Percentiles rank a stretch among this genome's conserved stretches.
Evolutionary conservation across 257 asterid species (phyloP).

Genomic region (Verbena officinalis): DNA sequence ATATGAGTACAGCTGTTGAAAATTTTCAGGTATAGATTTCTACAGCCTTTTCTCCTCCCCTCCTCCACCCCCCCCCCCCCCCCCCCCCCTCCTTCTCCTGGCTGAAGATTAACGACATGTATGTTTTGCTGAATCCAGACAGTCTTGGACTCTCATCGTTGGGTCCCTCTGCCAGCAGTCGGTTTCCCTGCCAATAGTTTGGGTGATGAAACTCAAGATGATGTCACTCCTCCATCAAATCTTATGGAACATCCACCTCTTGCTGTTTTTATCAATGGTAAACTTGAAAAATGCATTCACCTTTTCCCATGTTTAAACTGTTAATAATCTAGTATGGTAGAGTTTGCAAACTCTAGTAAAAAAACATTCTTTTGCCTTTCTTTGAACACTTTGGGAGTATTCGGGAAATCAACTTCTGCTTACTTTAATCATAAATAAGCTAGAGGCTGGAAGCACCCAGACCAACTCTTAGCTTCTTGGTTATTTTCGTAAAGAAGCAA

Average conservation of each 20-base stretch:
- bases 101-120: slow-evolving; percentile 32
- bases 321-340: too few species aligned
- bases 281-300: slow-evolving; percentile 18
- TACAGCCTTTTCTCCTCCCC: background rate
- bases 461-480: too few species aligned
- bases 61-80: too few species aligned
- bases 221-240: slow-evolving; percentile 80
- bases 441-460: too few species aligned
- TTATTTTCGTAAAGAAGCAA: too few species aligned
- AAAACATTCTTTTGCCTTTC: too few species aligned
- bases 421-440: too few species aligned
- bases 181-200: slow-evolving; percentile 82
- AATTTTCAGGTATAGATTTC: slow-evolving; percentile 79
- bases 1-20: slow-evolving; percentile 87
- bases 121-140: slow-evolving; percentile 55
- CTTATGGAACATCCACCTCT: slow-evolving; percentile 99
- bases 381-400: too few species aligned
- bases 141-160: slow-evolving; percentile 87
- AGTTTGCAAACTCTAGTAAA: too few species aligned
- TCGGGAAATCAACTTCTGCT: too few species aligned
- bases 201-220: slow-evolving; percentile 82
- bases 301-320: slow-evolving; percentile 1
- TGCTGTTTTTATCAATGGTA: slow-evolving; percentile 88
- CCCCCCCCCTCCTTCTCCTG: background rate
- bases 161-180: slow-evolving; percentile 85